Conservation (phyloP, 768 basidiomycete genomes). For the Calvatia gigantea region DNA sequence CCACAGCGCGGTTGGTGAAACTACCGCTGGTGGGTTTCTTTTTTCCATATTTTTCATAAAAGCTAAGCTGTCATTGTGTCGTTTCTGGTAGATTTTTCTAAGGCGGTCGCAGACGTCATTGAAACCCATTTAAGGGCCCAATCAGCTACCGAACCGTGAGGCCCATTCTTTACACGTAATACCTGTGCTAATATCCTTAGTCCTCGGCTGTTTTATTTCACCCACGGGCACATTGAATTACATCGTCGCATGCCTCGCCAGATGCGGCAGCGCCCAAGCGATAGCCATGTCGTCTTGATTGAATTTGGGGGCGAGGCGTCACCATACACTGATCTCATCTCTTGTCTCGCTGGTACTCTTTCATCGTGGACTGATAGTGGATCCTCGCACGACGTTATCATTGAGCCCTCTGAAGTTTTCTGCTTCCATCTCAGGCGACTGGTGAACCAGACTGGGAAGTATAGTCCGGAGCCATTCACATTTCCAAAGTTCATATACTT, state of each 20-base stretch:
- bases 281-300: conserved; percentile 50
- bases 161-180: background rate
- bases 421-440: conserved; percentile 44
- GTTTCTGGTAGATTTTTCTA: conserved; percentile 44
- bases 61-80: background rate
- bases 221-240: conserved; percentile 45
- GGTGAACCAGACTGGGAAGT: conserved; percentile 19
- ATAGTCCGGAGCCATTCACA: conserved; percentile 39
- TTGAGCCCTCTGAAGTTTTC: conserved; percentile 60
- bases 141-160: conserved; percentile 33
- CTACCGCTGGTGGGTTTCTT: conserved; percentile 17
- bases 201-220: conserved; percentile 50
- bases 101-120: conserved; percentile 35
- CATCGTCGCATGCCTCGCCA: conserved; percentile 20
- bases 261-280: conserved; percentile 20
- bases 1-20: conserved; percentile 22
- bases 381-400: conserved; percentile 53
- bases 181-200: conserved; percentile 19
- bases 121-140: conserved; percentile 42
- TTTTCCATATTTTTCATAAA: background rate
- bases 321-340: conserved; percentile 53
- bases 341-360: conserved; percentile 45
- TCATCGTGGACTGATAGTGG: conserved; percentile 26
- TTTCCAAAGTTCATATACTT: conserved; percentile 69
- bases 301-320: conserved; percentile 38